These are phyloP conservation scores for Yamadazyma taylorii DNA, from an alignment of 1,139 yeast genomes.

Conservation along the genomic window DNA sequence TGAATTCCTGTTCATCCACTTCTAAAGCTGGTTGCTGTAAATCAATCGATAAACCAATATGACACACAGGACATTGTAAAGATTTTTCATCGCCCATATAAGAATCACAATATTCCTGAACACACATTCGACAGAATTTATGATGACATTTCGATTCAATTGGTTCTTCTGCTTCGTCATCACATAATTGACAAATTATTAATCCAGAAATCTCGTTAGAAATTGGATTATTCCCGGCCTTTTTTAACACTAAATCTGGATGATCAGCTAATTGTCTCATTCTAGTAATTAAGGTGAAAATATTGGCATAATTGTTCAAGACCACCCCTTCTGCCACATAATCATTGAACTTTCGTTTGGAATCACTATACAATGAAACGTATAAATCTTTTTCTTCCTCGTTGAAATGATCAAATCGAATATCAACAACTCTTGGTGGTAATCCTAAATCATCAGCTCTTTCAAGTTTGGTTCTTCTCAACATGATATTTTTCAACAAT, in stretches of 20 bases:
- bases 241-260: constrained; percentile 87
- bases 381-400: constrained; percentile 94
- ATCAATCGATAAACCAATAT: constrained; percentile 87
- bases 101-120: constrained; percentile 84
- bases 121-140: constrained; percentile 87
- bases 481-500: constrained; percentile 75
- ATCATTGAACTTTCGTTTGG: constrained; percentile 79
- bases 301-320: constrained; percentile 91
- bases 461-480: constrained; percentile 91
- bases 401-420: constrained; percentile 81
- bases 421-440: constrained; percentile 91
- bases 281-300: constrained; percentile 90
- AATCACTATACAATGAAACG: constrained; percentile 82
- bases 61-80: constrained; percentile 93
- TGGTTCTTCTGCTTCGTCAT: constrained; percentile 97
- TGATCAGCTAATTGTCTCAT: constrained; percentile 99
- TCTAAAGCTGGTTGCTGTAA: constrained; percentile 84
- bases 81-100: constrained; percentile 61
- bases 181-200: constrained; percentile 88
- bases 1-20: constrained; percentile 61
- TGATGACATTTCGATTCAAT: constrained; percentile 94
- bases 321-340: constrained; percentile 96
- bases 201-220: constrained; percentile 51
- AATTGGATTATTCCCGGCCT: constrained; percentile 41
- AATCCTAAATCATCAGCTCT: constrained; percentile 96